Percentiles rank a stretch among this genome's conserved stretches.
Conservation (phyloP, 768 basidiomycete species). For the Galerina marginata region DNA sequence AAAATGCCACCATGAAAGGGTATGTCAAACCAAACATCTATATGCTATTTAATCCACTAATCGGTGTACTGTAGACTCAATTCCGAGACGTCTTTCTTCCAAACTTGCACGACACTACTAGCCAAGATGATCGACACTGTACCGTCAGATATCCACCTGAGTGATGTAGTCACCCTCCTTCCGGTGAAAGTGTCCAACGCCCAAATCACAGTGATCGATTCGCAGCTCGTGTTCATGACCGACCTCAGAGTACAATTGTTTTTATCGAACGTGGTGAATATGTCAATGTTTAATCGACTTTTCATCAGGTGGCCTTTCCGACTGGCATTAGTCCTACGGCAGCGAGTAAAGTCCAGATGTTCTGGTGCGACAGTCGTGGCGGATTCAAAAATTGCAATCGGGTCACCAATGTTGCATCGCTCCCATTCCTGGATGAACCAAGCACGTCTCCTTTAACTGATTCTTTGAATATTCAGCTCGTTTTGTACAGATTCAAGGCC, state of each 20-base stretch:
- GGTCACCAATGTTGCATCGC: neutral
- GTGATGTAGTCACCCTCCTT: constrained; percentile 38
- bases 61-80: neutral
- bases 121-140: constrained; percentile 50
- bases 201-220: constrained; percentile 31
- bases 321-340: no score
- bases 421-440: constrained; percentile 5
- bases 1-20: constrained; percentile 45
- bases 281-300: no score
- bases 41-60: neutral
- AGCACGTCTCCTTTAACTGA: neutral
- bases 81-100: constrained; percentile 30
- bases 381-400: no score
- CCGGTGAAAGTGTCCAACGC: constrained; percentile 37
- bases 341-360: no score
- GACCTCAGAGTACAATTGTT: neutral
- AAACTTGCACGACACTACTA: constrained; percentile 38
- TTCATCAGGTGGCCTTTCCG: no score
- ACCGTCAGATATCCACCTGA: constrained; percentile 40
- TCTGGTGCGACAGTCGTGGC: no score
- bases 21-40: constrained; percentile 9
- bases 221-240: constrained; percentile 26
- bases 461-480: constrained; percentile 27
- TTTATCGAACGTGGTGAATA: neutral
- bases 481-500: constrained; percentile 38